Percentiles rank a stretch among this genome's conserved stretches.
phyloP scores from a whole-genome alignment of 306 rosid genomes.

The Notholithocarpus densiflorus region DNA sequence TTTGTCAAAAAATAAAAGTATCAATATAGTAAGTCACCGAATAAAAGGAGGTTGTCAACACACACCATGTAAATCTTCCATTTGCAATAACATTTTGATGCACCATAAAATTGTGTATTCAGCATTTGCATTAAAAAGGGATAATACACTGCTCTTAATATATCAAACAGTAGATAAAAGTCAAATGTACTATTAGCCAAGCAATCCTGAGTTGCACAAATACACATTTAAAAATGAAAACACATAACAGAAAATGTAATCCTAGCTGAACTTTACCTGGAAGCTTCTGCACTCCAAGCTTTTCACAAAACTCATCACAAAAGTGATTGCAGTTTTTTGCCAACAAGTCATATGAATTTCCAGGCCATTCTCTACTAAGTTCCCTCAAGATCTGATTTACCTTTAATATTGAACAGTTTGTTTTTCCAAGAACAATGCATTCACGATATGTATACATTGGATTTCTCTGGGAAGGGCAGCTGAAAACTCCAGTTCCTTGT shows the following conservation, averaged over 20 bases:
- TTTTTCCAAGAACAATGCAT: constrained; percentile 63
- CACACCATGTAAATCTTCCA: background rate
- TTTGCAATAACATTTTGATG: background rate
- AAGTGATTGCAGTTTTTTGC: constrained; percentile 98
- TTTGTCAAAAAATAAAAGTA: background rate
- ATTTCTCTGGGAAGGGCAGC: constrained; percentile 88
- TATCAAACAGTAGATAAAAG: background rate
- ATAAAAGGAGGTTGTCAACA: background rate
- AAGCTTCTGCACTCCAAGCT: constrained; percentile 82
- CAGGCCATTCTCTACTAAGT: constrained; percentile 98
- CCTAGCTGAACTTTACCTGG: constrained; percentile 60
- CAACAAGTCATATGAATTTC: constrained; percentile 76
- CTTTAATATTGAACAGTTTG: constrained; percentile 61
- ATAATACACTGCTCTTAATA: background rate
- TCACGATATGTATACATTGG: constrained; percentile 96
- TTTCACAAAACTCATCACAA: constrained; percentile 91
- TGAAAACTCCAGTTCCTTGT: constrained; percentile 94
- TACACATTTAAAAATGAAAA: background rate
- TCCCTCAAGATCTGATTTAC: constrained; percentile 93
- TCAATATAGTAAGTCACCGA: background rate
- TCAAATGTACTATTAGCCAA: background rate
- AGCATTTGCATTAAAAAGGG: background rate
- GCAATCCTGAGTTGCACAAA: background rate
- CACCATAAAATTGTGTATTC: background rate
- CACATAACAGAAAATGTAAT: background rate